Evolutionary conservation across 208 protist species (phyloP).

Genomic region (Vickermania ingenoplastis): DNA sequence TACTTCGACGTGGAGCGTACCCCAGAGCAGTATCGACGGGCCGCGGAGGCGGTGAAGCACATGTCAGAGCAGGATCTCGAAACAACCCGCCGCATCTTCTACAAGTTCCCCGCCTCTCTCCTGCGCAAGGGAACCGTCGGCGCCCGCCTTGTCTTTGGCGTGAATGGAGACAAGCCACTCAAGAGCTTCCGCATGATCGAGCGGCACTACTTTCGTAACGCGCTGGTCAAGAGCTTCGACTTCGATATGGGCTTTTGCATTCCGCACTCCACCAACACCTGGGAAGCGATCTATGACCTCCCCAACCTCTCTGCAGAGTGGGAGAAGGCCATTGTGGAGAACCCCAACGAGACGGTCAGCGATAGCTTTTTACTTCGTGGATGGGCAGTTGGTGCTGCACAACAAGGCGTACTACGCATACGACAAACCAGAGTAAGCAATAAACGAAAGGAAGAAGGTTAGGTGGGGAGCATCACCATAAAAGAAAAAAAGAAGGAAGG

Average conservation of each 20-base stretch:
- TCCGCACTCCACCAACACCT: constrained; percentile 92
- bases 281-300: constrained; percentile 94
- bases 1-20: constrained; percentile 82
- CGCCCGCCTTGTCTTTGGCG: constrained; percentile 87
- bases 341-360: constrained; percentile 85
- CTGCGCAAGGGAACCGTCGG: constrained; percentile 61
- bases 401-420: constrained; percentile 91
- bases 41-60: constrained; percentile 8
- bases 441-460: constrained; percentile 5
- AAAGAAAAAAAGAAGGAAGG: not conserved
- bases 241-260: constrained; percentile 96
- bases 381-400: constrained; percentile 92
- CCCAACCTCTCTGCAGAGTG: constrained; percentile 80
- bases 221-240: constrained; percentile 92
- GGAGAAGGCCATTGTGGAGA: constrained; percentile 76
- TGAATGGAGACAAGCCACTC: constrained; percentile 81
- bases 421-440: constrained; percentile 27
- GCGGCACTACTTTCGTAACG: constrained; percentile 93
- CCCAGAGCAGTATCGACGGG: constrained; percentile 21
- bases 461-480: not conserved
- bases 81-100: constrained; percentile 68
- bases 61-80: constrained; percentile 34
- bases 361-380: constrained; percentile 97
- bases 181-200: constrained; percentile 95
- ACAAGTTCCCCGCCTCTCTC: constrained; percentile 84